These are phyloP conservation scores for Raphidocelis subcapitata DNA, from an alignment of 139 green algal genomes.

Conservation along the genomic window DNA sequence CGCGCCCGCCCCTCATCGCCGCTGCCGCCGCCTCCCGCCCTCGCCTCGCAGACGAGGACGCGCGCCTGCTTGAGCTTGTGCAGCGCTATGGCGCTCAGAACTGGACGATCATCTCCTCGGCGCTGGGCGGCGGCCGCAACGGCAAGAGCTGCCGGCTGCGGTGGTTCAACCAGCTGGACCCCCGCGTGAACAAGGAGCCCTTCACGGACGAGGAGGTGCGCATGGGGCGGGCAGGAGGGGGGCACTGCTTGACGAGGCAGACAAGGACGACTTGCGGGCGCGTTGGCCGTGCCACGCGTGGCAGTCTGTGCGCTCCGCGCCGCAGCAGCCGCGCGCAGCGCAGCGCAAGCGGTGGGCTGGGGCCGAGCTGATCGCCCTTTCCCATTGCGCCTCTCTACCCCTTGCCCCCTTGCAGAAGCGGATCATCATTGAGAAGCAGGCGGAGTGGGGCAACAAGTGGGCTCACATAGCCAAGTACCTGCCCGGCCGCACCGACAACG, in stretches of 20 bases:
- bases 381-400: too few species aligned
- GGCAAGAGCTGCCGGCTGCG: conserved; percentile 27
- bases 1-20: too few species aligned
- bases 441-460: conserved; percentile 31
- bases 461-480: conserved; percentile 57
- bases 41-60: conserved; percentile 16
- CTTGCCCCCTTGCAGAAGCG: conserved; percentile 13
- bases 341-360: too few species aligned
- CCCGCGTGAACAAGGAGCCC: conserved; percentile 35
- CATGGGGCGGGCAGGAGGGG: too few species aligned
- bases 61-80: conserved; percentile 11
- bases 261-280: too few species aligned
- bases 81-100: conserved; percentile 11
- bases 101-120: conserved; percentile 15
- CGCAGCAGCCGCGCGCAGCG: too few species aligned
- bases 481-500: conserved; percentile 55
- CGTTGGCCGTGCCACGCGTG: too few species aligned
- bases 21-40: too few species aligned
- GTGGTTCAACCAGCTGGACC: conserved; percentile 31
- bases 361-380: too few species aligned
- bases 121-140: conserved; percentile 1
- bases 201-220: conserved; percentile 43
- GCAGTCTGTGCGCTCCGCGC: too few species aligned
- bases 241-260: too few species aligned
- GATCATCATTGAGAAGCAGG: conserved; percentile 33